These are phyloP conservation scores for Moniliella sp. DNA, from an alignment of 1,284 basidiomycete genomes.

Conservation along the genomic window DNA sequence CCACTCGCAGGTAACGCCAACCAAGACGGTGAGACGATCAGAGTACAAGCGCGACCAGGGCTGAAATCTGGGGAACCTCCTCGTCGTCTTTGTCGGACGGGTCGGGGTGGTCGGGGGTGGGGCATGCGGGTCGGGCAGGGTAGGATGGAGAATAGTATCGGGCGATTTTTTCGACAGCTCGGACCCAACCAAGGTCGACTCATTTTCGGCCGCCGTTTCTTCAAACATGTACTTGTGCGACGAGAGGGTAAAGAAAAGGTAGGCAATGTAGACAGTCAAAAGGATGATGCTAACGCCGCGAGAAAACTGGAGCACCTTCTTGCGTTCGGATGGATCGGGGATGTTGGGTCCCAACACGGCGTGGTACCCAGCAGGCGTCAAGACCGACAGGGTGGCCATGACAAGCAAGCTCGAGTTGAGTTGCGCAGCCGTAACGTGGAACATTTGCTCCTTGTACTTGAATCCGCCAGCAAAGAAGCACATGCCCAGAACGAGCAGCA, in stretches of 20 bases:
- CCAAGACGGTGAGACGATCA: too few species aligned
- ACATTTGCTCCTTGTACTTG: slow-evolving; percentile 15
- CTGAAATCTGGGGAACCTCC: too few species aligned
- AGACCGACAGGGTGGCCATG: slow-evolving; percentile 23
- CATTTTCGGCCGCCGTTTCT: slow-evolving; percentile 8
- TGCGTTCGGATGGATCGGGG: slow-evolving; percentile 9
- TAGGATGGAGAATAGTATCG: slow-evolving; percentile 8
- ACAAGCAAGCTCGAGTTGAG: slow-evolving; percentile 15
- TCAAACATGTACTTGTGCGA: slow-evolving; percentile 18
- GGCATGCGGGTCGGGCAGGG: slow-evolving; percentile 13
- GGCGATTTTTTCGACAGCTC: slow-evolving; percentile 15
- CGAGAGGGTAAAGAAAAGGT: slow-evolving; percentile 13
- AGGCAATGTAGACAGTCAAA: slow-evolving; percentile 21
- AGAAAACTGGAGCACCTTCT: slow-evolving; percentile 18
- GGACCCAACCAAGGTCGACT: too few species aligned
- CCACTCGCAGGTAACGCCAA: slow-evolving; percentile 24
- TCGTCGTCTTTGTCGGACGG: too few species aligned
- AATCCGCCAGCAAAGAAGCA: slow-evolving; percentile 21
- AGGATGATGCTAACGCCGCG: slow-evolving; percentile 16
- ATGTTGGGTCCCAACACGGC: slow-evolving; percentile 10
- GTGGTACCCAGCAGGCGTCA: slow-evolving; percentile 23
- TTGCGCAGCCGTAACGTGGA: slow-evolving; percentile 11
- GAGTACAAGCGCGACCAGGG: too few species aligned
- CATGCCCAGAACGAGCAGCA: slow-evolving; percentile 19
- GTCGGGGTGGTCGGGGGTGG: too few species aligned